phyloP scores from a whole-genome alignment of 176 grass and related monocot species.

The Typha latifolia region DNA sequence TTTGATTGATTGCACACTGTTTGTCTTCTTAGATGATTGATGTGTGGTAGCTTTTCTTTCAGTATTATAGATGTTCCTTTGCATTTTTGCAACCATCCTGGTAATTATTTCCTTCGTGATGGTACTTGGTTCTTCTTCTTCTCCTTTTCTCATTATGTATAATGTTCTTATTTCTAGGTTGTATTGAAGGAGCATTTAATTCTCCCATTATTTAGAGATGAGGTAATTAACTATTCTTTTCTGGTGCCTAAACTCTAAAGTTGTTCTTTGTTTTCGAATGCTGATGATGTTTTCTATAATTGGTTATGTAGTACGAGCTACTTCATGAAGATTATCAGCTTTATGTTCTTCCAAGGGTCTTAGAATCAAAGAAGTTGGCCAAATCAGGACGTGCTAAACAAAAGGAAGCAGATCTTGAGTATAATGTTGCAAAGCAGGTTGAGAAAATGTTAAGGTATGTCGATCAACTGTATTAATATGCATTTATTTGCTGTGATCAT shows the following conservation, averaged over 20 bases:
- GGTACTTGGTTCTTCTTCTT: too few relatives aligned
- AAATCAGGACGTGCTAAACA: slow-evolving; percentile 97
- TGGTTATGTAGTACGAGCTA: slow-evolving; percentile 53
- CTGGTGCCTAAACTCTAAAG: neutral
- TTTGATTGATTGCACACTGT: too few relatives aligned
- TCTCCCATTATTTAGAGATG: slow-evolving; percentile 92
- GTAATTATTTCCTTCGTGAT: too few relatives aligned
- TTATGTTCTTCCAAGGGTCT: slow-evolving; percentile 81
- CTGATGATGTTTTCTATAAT: slow-evolving; percentile 13
- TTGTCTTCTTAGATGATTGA: neutral
- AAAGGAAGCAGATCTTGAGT: slow-evolving; percentile 98
- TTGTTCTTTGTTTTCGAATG: slow-evolving; percentile 3
- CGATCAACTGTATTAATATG: neutral
- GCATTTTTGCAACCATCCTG: neutral
- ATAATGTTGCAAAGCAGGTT: slow-evolving; percentile 97
- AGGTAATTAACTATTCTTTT: slow-evolving; percentile 51
- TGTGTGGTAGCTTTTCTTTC: neutral
- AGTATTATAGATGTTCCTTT: neutral
- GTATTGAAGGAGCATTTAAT: slow-evolving; percentile 91
- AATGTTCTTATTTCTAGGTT: slow-evolving; percentile 47
- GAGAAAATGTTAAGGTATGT: slow-evolving; percentile 95
- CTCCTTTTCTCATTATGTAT: neutral
- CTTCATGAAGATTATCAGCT: slow-evolving; percentile 97
- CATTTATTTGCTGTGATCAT: too few relatives aligned
- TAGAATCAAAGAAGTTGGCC: slow-evolving; percentile 94